Evolutionary conservation across 108 stramenopile genomes (phyloP).

Genomic region (Cyclotella kingstonii): DNA sequence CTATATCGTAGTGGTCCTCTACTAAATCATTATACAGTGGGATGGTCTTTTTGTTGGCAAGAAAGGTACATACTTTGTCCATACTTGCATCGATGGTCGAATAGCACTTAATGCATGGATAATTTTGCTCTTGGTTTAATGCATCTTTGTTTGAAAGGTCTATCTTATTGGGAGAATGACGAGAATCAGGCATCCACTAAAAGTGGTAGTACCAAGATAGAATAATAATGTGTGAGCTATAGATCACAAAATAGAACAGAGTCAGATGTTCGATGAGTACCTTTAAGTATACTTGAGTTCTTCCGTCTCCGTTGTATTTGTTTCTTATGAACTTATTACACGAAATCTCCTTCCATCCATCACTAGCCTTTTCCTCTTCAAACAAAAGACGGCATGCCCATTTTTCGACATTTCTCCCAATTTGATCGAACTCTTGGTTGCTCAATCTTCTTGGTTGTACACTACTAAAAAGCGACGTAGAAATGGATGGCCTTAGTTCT

Average conservation of each 20-base stretch:
- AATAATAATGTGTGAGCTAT: too few relatives aligned
- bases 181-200: constrained; percentile 82
- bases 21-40: constrained; percentile 80
- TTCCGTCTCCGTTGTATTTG: constrained; percentile 58
- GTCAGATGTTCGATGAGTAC: constrained; percentile 14
- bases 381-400: constrained; percentile 64
- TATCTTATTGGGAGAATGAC: constrained; percentile 49
- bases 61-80: constrained; percentile 76
- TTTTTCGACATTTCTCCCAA: constrained; percentile 65
- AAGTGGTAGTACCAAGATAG: constrained; percentile 3
- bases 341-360: constrained; percentile 70
- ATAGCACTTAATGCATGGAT: constrained; percentile 74
- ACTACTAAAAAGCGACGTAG: too few relatives aligned
- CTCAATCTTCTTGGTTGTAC: constrained; percentile 13
- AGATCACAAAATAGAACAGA: not conserved
- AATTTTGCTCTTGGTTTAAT: constrained; percentile 19
- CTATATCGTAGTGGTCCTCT: constrained; percentile 56
- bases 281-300: constrained; percentile 67
- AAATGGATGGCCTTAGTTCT: constrained; percentile 3
- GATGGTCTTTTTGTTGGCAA: constrained; percentile 54
- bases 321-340: constrained; percentile 66
- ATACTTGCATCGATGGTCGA: constrained; percentile 78
- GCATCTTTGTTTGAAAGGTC: not conserved
- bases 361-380: constrained; percentile 34
- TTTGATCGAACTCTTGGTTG: constrained; percentile 49